A percentile compares a stretch with the other conserved stretches of the same genome.
Evolutionary conservation across 768 basidiomycete species (phyloP).

Genomic region (Suillus discolor): DNA sequence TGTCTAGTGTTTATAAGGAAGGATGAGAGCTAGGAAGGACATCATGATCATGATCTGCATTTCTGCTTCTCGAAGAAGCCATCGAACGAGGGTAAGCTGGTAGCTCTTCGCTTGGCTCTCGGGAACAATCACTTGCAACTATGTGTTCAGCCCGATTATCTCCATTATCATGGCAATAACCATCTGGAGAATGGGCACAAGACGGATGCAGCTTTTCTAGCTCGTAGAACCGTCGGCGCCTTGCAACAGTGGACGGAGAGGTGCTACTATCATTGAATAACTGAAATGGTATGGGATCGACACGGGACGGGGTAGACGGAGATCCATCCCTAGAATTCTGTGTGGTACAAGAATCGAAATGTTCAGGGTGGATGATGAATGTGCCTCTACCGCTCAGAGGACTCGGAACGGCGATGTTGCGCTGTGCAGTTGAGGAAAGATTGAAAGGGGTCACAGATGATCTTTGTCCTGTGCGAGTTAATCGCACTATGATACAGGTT

Average conservation of each 20-base stretch:
- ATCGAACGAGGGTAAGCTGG: constrained; percentile 2
- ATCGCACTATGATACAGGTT: neutral
- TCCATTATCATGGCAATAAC: neutral
- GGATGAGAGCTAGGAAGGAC: too few relatives aligned
- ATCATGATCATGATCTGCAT: neutral
- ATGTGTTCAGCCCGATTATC: neutral
- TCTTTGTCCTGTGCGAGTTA: neutral
- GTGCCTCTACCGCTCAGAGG: neutral
- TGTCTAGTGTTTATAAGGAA: neutral
- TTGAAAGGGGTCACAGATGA: neutral
- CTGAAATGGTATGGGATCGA: neutral
- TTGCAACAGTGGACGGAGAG: neutral
- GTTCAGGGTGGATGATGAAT: neutral
- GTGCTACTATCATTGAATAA: neutral
- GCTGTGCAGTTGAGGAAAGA: neutral
- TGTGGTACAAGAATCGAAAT: neutral
- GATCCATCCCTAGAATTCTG: neutral
- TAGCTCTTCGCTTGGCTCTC: neutral
- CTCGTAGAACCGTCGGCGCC: neutral
- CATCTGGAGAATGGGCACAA: neutral
- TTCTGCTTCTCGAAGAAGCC: neutral
- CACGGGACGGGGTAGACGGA: neutral
- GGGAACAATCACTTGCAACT: neutral
- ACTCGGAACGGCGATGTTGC: neutral
- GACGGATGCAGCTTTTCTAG: neutral